Base-by-base conservation (phyloP, 345 rosid species). In the Dimocarpus longan region DNA sequence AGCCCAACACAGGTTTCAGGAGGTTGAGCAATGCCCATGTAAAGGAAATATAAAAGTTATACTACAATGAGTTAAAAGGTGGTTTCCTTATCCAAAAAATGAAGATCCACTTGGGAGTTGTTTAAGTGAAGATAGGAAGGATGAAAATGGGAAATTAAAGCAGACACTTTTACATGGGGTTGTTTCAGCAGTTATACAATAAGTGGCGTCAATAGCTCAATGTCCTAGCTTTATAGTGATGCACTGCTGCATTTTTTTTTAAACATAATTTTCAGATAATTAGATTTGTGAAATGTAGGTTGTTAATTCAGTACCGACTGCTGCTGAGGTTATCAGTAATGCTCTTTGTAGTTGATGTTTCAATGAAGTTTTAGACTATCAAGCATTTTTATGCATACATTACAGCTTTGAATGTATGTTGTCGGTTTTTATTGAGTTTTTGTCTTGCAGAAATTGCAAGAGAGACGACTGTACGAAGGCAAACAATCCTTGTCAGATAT, bases 401-500 rank as follows among this genome's bases (percentile, higher is more conserved):
- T 32, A 59, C 70, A 43, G 56, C 57, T 32, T 4, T 43, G 18
- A n/a, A n/a, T n/a, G n/a, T n/a, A n/a, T n/a, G n/a, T n/a, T n/a
- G n/a, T 65, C 56, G 64, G 48, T 22, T 69, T 69, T 21, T 37
- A 42, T 74, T 72, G 65, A 43, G 50, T 40, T 54, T 62, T 68
- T 19, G 5, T 73, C 15, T 68, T 62, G 78, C 95, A 93, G 99
- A 88, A 54, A 78, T 81, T 73, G 75, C 87, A 46, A 84, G 90
- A 56, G 87, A 87, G 62, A 66, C 83, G 77, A 85, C 88, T 70
- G 72, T 92, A 22, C 82, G 84, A 75, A 93, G 97, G 88, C 97
- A 93, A 83, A 82, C 97, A 75, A 91, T 91, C 11, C 93, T 92
- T 84, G 93, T 91, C 52, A 87, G 91, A 90, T 80, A 87, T 82